A percentile compares a stretch with the other conserved stretches of the same genome.
These are phyloP conservation scores for Misopates orontium DNA, from an alignment of 257 asterid genomes.

Conservation along the genomic window DNA sequence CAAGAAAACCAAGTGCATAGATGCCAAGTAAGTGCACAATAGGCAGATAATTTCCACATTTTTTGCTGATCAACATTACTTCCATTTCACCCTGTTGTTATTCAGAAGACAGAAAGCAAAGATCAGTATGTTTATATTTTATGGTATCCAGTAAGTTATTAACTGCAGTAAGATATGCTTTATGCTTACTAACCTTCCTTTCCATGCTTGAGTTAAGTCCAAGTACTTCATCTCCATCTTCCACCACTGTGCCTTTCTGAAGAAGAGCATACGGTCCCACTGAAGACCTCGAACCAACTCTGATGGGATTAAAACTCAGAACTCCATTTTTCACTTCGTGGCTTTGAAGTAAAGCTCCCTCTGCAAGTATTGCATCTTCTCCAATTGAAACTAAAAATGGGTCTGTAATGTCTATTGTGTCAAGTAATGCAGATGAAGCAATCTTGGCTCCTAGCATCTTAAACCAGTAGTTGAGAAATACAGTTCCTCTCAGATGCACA, in stretches of 20 bases:
- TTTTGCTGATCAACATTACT: slow-evolving; percentile 3
- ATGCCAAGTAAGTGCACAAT: slow-evolving; percentile 47
- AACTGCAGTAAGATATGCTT: not conserved
- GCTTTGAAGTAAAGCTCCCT: slow-evolving; percentile 67
- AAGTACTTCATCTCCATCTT: slow-evolving; percentile 51
- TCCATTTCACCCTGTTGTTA: slow-evolving; percentile 39
- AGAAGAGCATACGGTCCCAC: slow-evolving; percentile 67
- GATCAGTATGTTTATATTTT: slow-evolving; percentile 19
- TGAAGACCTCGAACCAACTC: slow-evolving; percentile 46
- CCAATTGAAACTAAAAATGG: slow-evolving; percentile 64
- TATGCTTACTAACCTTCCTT: slow-evolving; percentile 39
- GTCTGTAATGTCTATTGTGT: slow-evolving; percentile 62
- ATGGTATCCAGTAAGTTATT: not conserved
- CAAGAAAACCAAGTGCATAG: slow-evolving; percentile 52
- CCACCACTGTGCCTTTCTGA: slow-evolving; percentile 45
- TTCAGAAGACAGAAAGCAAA: slow-evolving; percentile 11
- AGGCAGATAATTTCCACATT: slow-evolving; percentile 22
- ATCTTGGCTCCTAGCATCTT: slow-evolving; percentile 63
- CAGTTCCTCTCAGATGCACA: slow-evolving; percentile 68
- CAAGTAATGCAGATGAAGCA: slow-evolving; percentile 52
- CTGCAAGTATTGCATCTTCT: slow-evolving; percentile 58
- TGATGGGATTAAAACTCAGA: slow-evolving; percentile 46
- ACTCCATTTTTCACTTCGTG: slow-evolving; percentile 66
- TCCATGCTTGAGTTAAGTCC: slow-evolving; percentile 34
- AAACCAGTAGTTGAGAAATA: slow-evolving; percentile 65